Conservation (phyloP, 305 asterid genomes). For the Fraxinus nigra region DNA sequence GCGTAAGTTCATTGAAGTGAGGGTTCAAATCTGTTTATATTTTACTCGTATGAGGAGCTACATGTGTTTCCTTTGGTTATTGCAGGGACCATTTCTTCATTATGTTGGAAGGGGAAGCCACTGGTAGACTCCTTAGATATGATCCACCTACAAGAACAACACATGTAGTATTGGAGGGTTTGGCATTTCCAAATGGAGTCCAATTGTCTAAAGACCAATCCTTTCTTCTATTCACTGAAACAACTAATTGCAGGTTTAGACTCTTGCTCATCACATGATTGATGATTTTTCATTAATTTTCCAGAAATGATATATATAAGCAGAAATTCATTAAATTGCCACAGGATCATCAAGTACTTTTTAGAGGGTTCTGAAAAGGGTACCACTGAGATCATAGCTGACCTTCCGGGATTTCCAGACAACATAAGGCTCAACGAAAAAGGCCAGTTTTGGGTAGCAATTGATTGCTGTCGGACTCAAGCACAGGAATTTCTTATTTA, state of each 20-base stretch:
- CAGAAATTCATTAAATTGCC: conserved; percentile 10
- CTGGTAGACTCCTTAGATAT: conserved; percentile 73
- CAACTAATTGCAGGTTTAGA: conserved; percentile 84
- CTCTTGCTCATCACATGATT: not conserved
- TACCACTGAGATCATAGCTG: conserved; percentile 42
- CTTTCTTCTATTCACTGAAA: conserved; percentile 73
- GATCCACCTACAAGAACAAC: conserved; percentile 70
- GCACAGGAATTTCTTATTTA: conserved; percentile 56
- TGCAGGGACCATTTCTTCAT: conserved; percentile 77
- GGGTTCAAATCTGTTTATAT: not conserved
- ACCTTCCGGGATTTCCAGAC: conserved; percentile 93
- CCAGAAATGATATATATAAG: not conserved
- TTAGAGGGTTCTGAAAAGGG: conserved; percentile 64
- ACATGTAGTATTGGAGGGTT: conserved; percentile 68
- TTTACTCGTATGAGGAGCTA: conserved; percentile 36
- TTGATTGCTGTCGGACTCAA: conserved; percentile 80
- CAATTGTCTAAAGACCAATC: conserved; percentile 82
- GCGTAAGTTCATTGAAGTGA: conserved; percentile 44
- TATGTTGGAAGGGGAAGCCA: conserved; percentile 88
- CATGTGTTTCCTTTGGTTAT: conserved; percentile 27
- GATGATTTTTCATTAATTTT: not conserved
- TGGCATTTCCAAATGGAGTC: conserved; percentile 90
- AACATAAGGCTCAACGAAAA: conserved; percentile 63
- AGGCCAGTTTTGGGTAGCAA: conserved; percentile 91
- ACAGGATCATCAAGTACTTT: conserved; percentile 68